Conservation (phyloP, 164 flowering plant genomes). For the Saururus chinensis region DNA sequence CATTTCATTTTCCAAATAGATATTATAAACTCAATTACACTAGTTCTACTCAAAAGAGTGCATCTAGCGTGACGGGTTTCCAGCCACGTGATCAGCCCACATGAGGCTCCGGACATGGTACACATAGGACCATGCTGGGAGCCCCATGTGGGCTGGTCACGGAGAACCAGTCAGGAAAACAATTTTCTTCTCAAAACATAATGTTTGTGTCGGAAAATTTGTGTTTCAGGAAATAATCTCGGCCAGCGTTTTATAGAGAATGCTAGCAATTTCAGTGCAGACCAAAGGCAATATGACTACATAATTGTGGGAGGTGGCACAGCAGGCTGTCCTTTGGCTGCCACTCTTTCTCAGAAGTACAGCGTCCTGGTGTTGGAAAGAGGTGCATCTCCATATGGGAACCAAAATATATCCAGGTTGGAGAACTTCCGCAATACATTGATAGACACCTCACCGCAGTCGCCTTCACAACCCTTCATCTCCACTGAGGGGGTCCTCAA, state of each 20-base stretch:
- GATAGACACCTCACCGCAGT: constrained; percentile 52
- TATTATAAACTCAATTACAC: too few relatives aligned
- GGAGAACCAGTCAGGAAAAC: too few relatives aligned
- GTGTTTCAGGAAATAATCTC: constrained; percentile 6
- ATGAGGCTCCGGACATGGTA: too few relatives aligned
- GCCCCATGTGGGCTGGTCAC: too few relatives aligned
- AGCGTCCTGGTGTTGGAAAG: constrained; percentile 71
- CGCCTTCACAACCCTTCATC: constrained; percentile 62
- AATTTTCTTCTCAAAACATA: too few relatives aligned
- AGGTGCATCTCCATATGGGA: constrained; percentile 68
- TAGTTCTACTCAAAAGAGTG: too few relatives aligned
- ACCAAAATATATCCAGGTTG: constrained; percentile 47
- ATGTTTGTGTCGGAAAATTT: too few relatives aligned
- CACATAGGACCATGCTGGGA: too few relatives aligned
- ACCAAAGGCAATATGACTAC: constrained; percentile 42
- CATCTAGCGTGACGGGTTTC: too few relatives aligned
- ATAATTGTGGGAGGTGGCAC: constrained; percentile 95
- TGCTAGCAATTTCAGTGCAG: constrained; percentile 46
- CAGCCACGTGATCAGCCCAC: too few relatives aligned
- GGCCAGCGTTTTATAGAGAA: constrained; percentile 48
- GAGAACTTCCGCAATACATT: constrained; percentile 59
- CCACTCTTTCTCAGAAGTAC: constrained; percentile 73
- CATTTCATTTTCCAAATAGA: too few relatives aligned
- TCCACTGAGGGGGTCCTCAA: constrained; percentile 88
- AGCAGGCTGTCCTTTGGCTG: constrained; percentile 90